A percentile compares a stretch with the other conserved stretches of the same genome.
Evolutionary conservation across 306 rosid genomes (phyloP).

Genomic region (Dalbergia cultrata): DNA sequence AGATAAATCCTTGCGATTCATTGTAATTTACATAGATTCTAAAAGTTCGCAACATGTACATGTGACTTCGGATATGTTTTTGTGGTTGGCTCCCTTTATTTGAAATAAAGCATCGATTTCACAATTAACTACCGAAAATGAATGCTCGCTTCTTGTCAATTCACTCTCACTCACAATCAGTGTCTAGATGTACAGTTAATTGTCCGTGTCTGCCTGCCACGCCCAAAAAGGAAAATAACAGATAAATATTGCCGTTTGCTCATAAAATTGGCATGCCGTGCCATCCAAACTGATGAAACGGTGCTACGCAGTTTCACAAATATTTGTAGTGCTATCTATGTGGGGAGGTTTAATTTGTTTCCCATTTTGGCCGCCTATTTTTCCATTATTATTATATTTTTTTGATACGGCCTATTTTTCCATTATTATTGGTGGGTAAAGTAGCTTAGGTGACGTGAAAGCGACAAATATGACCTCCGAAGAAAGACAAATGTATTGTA

Average conservation of each 20-base stretch:
- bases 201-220: background rate
- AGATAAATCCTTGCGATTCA: too few relatives aligned
- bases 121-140: background rate
- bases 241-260: slow-evolving; percentile 8
- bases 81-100: background rate
- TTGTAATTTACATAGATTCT: background rate
- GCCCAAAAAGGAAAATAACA: background rate
- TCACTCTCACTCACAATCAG: too few relatives aligned
- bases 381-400: too few relatives aligned
- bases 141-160: background rate
- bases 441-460: slow-evolving; percentile 16
- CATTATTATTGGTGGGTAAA: background rate
- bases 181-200: background rate
- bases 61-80: background rate
- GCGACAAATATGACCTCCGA: slow-evolving; percentile 12
- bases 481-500: background rate
- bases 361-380: background rate
- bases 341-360: background rate
- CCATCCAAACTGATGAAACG: too few relatives aligned
- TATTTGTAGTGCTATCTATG: background rate
- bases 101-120: background rate
- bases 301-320: background rate
- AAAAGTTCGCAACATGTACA: background rate
- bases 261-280: background rate
- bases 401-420: too few relatives aligned